phyloP scores from a whole-genome alignment of 257 asterid species.

The Solanum tarijense region DNA sequence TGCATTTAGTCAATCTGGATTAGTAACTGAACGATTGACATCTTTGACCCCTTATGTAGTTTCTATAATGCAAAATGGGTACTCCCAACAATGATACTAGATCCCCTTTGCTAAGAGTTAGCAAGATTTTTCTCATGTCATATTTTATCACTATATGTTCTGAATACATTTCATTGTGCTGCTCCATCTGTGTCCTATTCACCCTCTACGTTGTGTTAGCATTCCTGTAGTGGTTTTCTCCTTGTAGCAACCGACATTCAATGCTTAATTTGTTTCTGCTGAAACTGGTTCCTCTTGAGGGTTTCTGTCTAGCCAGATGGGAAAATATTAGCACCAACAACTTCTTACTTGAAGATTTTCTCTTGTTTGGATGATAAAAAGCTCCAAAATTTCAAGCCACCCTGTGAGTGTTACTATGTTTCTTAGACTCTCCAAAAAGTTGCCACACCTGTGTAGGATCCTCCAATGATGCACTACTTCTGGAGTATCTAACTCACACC shows the following conservation, averaged over 20 bases:
- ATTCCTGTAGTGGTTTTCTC: background rate
- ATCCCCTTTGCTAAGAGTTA: background rate
- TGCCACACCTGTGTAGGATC: too few species aligned
- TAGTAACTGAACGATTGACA: background rate
- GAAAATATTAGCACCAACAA: conserved; percentile 61
- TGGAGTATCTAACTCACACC: too few species aligned
- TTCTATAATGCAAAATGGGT: background rate
- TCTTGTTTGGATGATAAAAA: conserved; percentile 45
- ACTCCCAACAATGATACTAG: background rate
- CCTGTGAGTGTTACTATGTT: too few species aligned
- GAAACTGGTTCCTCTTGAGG: background rate
- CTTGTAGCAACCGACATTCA: background rate
- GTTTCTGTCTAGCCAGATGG: conserved; percentile 38
- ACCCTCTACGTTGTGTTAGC: background rate
- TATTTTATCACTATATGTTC: background rate
- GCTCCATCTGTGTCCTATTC: background rate
- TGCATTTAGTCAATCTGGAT: background rate
- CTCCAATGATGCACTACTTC: too few species aligned
- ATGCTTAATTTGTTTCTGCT: background rate
- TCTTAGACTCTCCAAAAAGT: too few species aligned
- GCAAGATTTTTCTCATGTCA: background rate
- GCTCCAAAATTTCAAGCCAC: conserved; percentile 26
- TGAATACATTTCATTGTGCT: background rate
- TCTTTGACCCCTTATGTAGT: background rate
- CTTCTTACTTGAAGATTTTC: conserved; percentile 65